Percentiles rank a stretch among this genome's conserved stretches.
Conservation (phyloP, 2,329 filamentous ascomycete genomes). For the Alternaria triticimaculans region DNA sequence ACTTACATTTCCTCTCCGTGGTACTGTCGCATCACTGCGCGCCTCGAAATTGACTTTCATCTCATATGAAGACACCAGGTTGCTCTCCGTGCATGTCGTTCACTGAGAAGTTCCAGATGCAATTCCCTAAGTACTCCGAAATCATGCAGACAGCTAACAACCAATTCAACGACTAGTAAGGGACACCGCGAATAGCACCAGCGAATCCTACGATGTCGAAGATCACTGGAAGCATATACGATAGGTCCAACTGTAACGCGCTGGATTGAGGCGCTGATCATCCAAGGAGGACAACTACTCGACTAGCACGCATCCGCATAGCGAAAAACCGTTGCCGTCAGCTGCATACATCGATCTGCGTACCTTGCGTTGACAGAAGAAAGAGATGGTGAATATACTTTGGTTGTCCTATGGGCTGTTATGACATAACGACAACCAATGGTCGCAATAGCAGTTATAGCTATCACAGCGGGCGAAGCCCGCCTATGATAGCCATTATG, state of each 20-base stretch:
- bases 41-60: background rate
- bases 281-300: background rate
- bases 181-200: background rate
- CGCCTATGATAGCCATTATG: background rate
- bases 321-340: rapidly evolving
- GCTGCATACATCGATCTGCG: rapidly evolving
- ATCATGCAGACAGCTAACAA: background rate
- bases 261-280: background rate
- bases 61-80: background rate
- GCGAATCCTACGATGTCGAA: rapidly evolving
- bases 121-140: background rate
- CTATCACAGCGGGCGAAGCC: background rate
- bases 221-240: background rate
- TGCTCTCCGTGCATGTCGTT: no score
- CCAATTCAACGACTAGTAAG: no score
- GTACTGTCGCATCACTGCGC: background rate
- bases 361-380: rapidly evolving
- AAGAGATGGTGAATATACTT: background rate
- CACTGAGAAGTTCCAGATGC: rapidly evolving
- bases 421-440: rapidly evolving
- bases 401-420: background rate
- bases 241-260: background rate
- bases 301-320: background rate
- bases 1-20: background rate
- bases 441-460: no score